Evolutionary conservation across 306 rosid genomes (phyloP).

Genomic region (Acacia crassicarpa): DNA sequence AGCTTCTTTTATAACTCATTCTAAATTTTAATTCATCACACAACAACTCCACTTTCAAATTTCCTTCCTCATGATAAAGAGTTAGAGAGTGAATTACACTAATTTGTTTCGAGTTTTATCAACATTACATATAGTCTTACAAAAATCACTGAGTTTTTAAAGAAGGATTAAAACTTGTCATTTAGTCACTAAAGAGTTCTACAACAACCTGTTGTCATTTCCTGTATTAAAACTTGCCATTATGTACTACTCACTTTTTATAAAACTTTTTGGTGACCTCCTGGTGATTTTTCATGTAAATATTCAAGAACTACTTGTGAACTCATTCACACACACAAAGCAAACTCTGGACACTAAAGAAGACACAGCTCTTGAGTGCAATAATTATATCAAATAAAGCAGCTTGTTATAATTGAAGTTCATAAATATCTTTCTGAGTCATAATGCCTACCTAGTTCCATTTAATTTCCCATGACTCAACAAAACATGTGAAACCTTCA

Average conservation of each 20-base stretch:
- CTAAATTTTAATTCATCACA: background rate
- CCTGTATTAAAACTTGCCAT: too few species aligned
- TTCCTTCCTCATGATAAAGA: background rate
- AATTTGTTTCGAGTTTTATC: too few species aligned
- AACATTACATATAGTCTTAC: too few species aligned
- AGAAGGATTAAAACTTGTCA: too few species aligned
- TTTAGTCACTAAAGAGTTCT: too few species aligned
- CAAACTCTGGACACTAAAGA: background rate
- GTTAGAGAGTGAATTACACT: background rate
- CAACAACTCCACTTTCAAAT: background rate
- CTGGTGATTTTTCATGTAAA: too few species aligned
- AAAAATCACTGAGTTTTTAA: too few species aligned
- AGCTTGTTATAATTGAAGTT: background rate
- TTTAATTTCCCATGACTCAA: constrained; percentile 36
- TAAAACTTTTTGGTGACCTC: too few species aligned
- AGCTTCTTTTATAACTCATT: background rate
- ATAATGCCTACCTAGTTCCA: background rate
- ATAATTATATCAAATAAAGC: background rate
- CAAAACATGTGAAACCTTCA: constrained; percentile 60
- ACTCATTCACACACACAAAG: background rate
- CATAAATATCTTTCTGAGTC: background rate
- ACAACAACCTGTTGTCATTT: too few species aligned
- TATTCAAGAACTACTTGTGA: background rate
- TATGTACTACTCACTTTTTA: too few species aligned
- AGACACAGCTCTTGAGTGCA: background rate